Base-by-base conservation (phyloP, 441 rosid genomes). In the Adansonia gregorii region DNA sequence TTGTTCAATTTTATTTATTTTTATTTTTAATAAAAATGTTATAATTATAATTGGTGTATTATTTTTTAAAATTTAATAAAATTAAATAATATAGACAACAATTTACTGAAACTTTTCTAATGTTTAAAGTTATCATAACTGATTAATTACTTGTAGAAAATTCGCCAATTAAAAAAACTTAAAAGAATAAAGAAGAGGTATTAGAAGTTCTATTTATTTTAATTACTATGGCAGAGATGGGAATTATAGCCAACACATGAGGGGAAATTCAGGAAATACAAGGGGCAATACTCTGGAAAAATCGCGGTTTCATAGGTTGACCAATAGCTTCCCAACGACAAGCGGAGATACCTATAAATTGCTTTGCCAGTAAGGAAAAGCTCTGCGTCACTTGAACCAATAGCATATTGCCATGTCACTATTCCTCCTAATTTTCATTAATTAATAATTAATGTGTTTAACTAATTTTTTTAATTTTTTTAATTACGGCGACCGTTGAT, bases 351-450 rank as follows among this genome's bases (percentile, higher is more conserved):
- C 2, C 63, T 2, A 19, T 52, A 8, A n/a, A 8, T 54, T 65
- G 45, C 73, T 79, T 63, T 0, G 49, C 41, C 10, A 12, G 49
- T 3, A 70, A 75, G 76, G 35, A 74, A 24, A 22, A n/a, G n/a
- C n/a, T 51, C 20, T 2, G 11, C 72, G 72, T 69, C 27, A 8
- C n/a, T 8, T 3, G 0, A 1, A 71, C 79, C 79, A 80, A 75
- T 80, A 19, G 41, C 0, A 70, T 4, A 7, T 54, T 46, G 60
- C 66, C 79, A 75, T 24, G 51, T 75, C 27, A 70, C 71, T 9
- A 65, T n/a, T 5, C 4, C 20, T 4, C 20, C 9, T 1, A 54
- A 14, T 3, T 35, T 54, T 54, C 20, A 54, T 54, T 54, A 15
- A 54, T 35, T 35, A 35, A 35, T 35, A 35, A 35, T 35, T 35